A percentile compares a stretch with the other conserved stretches of the same genome.
These are phyloP conservation scores for Phialophora expanda DNA, from an alignment of 2,329 filamentous ascomycete genomes.

Conservation along the genomic window DNA sequence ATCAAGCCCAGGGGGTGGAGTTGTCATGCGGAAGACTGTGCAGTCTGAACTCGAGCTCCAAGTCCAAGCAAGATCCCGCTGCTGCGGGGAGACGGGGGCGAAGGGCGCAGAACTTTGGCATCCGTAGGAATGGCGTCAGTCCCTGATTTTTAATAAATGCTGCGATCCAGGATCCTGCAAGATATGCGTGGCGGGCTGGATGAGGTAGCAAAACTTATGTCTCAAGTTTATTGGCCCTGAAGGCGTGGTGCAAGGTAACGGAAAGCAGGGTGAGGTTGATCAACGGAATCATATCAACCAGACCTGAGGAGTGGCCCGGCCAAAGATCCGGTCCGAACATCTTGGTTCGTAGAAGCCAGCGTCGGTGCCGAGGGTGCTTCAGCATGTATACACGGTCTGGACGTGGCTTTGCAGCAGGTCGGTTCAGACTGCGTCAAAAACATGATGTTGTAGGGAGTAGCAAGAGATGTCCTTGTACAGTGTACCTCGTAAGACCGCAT, in stretches of 20 bases:
- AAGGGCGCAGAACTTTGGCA: background rate
- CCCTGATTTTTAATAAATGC: conserved; percentile 4
- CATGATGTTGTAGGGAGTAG: background rate
- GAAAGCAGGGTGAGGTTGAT: background rate
- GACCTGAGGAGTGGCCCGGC: background rate
- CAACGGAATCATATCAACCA: background rate
- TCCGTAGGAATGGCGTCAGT: background rate
- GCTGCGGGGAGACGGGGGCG: background rate
- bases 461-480: background rate
- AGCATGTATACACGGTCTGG: background rate
- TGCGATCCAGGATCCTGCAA: background rate
- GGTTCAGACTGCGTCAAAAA: background rate
- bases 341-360: background rate
- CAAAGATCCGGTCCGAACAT: background rate
- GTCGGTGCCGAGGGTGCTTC: background rate
- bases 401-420: too few species aligned
- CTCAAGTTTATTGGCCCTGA: background rate
- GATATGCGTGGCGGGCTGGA: background rate
- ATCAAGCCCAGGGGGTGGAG: background rate
- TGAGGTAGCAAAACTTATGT: background rate
- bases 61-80: background rate
- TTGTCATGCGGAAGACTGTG: background rate
- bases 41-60: background rate
- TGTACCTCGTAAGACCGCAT: background rate
- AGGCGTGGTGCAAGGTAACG: background rate